Conservation (phyloP, 768 basidiomycete genomes). For the Mrakia frigida region DNA sequence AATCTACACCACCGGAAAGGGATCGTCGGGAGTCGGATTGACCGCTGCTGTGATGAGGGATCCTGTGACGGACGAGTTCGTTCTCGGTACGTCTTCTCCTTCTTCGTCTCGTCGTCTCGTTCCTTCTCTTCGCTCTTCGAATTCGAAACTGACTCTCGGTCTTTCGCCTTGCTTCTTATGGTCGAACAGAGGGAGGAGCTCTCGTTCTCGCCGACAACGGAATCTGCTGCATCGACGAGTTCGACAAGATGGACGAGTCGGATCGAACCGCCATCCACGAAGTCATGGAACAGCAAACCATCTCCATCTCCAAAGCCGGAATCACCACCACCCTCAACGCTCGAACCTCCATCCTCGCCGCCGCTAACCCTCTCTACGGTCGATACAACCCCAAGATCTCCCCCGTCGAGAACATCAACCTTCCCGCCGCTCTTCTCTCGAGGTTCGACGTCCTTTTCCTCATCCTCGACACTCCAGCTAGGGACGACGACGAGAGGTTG, state of each 20-base stretch:
- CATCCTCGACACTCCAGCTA: slow-evolving; percentile 88
- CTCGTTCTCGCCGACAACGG: slow-evolving; percentile 98
- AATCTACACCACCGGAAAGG: slow-evolving; percentile 96
- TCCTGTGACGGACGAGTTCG: slow-evolving; percentile 99
- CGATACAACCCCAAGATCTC: slow-evolving; percentile 97
- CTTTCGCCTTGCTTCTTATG: no score
- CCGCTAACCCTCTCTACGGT: slow-evolving; percentile 95
- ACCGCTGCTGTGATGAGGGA: slow-evolving; percentile 99
- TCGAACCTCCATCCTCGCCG: slow-evolving; percentile 92
- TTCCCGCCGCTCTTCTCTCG: slow-evolving; percentile 91
- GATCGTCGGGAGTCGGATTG: slow-evolving; percentile 96
- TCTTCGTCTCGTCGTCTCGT: neutral
- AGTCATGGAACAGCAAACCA: slow-evolving; percentile 99
- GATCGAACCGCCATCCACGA: slow-evolving; percentile 98
- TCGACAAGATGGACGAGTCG: slow-evolving; percentile 99
- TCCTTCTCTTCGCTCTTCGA: neutral
- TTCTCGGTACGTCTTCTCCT: slow-evolving; percentile 63
- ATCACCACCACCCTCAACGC: slow-evolving; percentile 98
- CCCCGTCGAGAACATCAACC: slow-evolving; percentile 97
- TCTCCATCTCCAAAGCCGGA: slow-evolving; percentile 98
- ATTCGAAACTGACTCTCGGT: neutral
- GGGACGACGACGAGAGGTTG: slow-evolving; percentile 92
- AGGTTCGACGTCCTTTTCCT: slow-evolving; percentile 95
- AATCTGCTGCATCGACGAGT: slow-evolving; percentile 99
- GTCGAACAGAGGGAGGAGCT: slow-evolving; percentile 85